Conservation (phyloP, 257 asterid species). For the Fraxinus pennsylvanica region DNA sequence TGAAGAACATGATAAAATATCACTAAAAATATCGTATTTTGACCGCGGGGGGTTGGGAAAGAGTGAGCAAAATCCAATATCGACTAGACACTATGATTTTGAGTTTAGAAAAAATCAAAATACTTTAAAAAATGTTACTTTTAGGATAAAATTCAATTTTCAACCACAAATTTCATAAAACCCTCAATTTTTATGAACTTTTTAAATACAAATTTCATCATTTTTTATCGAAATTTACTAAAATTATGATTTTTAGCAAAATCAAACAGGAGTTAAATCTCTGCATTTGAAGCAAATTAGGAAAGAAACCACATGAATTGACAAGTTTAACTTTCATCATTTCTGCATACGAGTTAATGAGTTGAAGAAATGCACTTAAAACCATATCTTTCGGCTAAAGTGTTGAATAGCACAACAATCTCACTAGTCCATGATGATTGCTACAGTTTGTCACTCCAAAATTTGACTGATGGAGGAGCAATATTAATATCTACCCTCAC, state of each 20-base stretch:
- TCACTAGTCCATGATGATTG: constrained; percentile 44
- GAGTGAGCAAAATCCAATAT: not conserved
- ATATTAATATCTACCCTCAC: not conserved
- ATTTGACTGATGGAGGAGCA: constrained; percentile 18
- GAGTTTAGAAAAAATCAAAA: not conserved
- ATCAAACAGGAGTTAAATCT: too few relatives aligned
- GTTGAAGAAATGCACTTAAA: constrained; percentile 39
- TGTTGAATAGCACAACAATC: constrained; percentile 48
- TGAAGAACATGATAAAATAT: too few relatives aligned
- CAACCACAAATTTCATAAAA: too few relatives aligned
- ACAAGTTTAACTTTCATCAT: constrained; percentile 1
- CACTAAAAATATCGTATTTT: too few relatives aligned
- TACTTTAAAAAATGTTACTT: too few relatives aligned
- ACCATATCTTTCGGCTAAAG: constrained; percentile 57
- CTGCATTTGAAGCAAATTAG: constrained; percentile 3
- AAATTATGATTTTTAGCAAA: too few relatives aligned
- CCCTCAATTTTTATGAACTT: too few relatives aligned
- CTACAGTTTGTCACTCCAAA: constrained; percentile 34
- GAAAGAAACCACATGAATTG: not conserved
- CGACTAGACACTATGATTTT: not conserved
- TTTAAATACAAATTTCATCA: too few relatives aligned
- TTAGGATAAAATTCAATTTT: not conserved
- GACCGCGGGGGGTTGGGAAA: not conserved
- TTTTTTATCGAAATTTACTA: too few relatives aligned
- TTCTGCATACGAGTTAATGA: constrained; percentile 29